These are phyloP conservation scores for Geotrichum klebahnii DNA, from an alignment of 1,139 yeast genomes.

Conservation along the genomic window DNA sequence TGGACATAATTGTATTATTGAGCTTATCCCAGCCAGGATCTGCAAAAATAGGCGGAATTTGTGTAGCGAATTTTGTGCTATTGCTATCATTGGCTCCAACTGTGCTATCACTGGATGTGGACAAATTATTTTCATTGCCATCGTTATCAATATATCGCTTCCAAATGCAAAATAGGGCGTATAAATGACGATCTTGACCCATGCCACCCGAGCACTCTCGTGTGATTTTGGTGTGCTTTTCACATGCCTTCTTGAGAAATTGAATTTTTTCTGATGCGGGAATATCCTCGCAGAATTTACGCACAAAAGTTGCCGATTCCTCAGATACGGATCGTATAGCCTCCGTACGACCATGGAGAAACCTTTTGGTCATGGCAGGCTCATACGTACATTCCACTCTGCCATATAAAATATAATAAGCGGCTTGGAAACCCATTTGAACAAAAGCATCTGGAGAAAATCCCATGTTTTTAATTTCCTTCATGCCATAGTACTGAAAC, in stretches of 20 bases:
- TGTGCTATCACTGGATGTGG: constrained; percentile 28
- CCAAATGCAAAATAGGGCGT: constrained; percentile 87
- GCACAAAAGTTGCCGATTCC: constrained; percentile 76
- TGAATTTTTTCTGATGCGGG: constrained; percentile 59
- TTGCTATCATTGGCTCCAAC: constrained; percentile 14
- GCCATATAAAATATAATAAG: constrained; percentile 87
- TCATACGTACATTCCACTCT: constrained; percentile 91
- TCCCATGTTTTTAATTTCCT: constrained; percentile 75
- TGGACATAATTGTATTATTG: constrained; percentile 60
- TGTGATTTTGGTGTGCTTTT: constrained; percentile 64
- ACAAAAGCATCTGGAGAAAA: constrained; percentile 92
- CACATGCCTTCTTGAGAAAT: constrained; percentile 63
- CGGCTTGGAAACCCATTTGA: constrained; percentile 92
- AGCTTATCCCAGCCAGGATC: constrained; percentile 73
- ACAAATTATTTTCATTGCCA: constrained; percentile 29
- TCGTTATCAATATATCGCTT: constrained; percentile 59
- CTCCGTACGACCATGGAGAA: constrained; percentile 87
- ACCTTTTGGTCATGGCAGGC: constrained; percentile 91
- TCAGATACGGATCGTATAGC: constrained; percentile 80
- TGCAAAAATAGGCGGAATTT: constrained; percentile 62
- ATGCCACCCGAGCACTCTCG: constrained; percentile 66
- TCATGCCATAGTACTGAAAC: constrained; percentile 71
- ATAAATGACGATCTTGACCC: constrained; percentile 87
- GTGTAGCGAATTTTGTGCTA: constrained; percentile 17
- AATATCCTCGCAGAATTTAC: constrained; percentile 75